Conservation (phyloP, 2,329 filamentous ascomycete species). For the Fusarium setosum region DNA sequence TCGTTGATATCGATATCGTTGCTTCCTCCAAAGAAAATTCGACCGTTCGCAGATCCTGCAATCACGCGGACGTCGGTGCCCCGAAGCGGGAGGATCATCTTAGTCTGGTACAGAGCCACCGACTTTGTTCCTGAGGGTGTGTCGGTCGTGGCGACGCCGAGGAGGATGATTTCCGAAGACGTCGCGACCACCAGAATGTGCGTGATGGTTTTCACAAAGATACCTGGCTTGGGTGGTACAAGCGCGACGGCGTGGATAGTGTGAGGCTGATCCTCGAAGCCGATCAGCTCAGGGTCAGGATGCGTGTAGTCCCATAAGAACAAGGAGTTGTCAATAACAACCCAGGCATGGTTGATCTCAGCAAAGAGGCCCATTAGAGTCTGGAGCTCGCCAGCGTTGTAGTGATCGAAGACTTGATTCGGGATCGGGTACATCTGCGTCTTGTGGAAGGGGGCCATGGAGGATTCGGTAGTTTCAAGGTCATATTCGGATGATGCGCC, state of each 20-base stretch:
- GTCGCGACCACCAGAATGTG: constrained; percentile 93
- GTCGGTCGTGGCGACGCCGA: constrained; percentile 81
- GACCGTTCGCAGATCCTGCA: constrained; percentile 83
- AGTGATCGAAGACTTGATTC: constrained; percentile 91
- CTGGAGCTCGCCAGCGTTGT: constrained; percentile 86
- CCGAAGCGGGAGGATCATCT: constrained; percentile 82
- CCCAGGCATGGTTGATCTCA: constrained; percentile 94
- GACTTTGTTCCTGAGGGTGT: constrained; percentile 76
- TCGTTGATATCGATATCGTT: constrained; percentile 91
- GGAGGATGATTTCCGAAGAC: constrained; percentile 82
- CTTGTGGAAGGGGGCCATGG: constrained; percentile 92
- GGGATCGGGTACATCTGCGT: constrained; percentile 89
- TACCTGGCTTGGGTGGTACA: constrained; percentile 83
- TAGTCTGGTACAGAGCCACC: constrained; percentile 87
- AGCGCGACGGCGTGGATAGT: constrained; percentile 93
- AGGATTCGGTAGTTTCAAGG: constrained; percentile 70
- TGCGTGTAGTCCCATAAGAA: constrained; percentile 98
- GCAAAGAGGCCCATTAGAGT: constrained; percentile 97
- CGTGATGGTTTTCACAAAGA: constrained; percentile 88
- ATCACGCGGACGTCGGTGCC: constrained; percentile 83
- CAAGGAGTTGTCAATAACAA: constrained; percentile 93
- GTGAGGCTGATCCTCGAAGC: constrained; percentile 89
- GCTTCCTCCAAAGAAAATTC: constrained; percentile 91
- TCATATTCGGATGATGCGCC: constrained; percentile 95
- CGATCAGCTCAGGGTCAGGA: constrained; percentile 89